These are phyloP conservation scores for Sporothrix globosa DNA, from an alignment of 2,329 filamentous ascomycete genomes.

Conservation along the genomic window DNA sequence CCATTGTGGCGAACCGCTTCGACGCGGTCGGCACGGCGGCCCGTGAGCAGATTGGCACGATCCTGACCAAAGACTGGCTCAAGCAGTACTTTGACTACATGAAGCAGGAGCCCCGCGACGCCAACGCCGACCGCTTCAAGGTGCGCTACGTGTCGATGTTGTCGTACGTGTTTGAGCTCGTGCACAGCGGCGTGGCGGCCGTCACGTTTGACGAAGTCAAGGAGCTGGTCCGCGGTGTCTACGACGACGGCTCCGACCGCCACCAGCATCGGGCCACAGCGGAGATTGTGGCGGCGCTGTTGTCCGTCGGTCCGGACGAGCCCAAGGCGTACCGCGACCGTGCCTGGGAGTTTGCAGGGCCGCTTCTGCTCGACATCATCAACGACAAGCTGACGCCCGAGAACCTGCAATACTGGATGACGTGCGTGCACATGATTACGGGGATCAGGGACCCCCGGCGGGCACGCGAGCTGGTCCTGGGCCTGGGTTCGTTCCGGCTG, in stretches of 20 bases:
- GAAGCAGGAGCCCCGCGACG: conserved; percentile 42
- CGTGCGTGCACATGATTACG: conserved; percentile 85
- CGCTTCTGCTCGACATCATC: conserved; percentile 82
- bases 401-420: conserved; percentile 92
- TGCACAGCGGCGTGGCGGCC: conserved; percentile 75
- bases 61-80: conserved; percentile 85
- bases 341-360: conserved; percentile 88
- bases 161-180: conserved; percentile 86
- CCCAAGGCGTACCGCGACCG: conserved; percentile 71
- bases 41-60: conserved; percentile 76
- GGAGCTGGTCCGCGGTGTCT: conserved; percentile 74
- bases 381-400: conserved; percentile 92
- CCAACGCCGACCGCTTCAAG: conserved; percentile 69
- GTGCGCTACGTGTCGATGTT: conserved; percentile 86
- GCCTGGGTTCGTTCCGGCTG: conserved; percentile 79
- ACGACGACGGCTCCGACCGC: conserved; percentile 92
- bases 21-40: conserved; percentile 77
- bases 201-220: conserved; percentile 88
- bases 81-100: conserved; percentile 79
- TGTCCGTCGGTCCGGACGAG: conserved; percentile 79
- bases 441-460: conserved; percentile 89
- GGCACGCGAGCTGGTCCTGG: conserved; percentile 81
- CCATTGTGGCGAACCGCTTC: conserved; percentile 65
- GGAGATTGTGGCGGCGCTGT: conserved; percentile 85
- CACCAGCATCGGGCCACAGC: conserved; percentile 95